Percentiles rank a stretch among this genome's conserved stretches.
Conservation (phyloP, 768 basidiomycete genomes). For the Mycena sanguinolenta region DNA sequence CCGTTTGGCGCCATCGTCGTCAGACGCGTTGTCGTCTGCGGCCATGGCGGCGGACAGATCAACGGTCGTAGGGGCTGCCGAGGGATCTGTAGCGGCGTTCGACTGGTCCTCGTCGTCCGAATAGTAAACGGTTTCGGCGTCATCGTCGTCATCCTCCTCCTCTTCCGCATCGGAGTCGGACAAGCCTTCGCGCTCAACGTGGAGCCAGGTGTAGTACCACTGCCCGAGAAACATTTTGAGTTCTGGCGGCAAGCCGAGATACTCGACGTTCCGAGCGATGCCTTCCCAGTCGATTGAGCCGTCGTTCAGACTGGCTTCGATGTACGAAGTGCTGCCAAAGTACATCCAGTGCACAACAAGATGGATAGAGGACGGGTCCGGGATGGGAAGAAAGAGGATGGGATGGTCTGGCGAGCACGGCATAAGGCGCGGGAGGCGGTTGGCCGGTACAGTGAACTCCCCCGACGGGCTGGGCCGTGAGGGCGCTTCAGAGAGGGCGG, state of each 20-base stretch:
- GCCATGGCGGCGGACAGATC: slow-evolving; percentile 44
- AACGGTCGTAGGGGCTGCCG: slow-evolving; percentile 38
- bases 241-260: slow-evolving; percentile 82
- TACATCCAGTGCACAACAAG: slow-evolving; percentile 86
- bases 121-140: slow-evolving; percentile 40
- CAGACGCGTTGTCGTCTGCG: slow-evolving; percentile 53
- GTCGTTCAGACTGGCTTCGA: slow-evolving; percentile 77
- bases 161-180: slow-evolving; percentile 42
- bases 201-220: slow-evolving; percentile 80
- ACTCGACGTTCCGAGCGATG: slow-evolving; percentile 92
- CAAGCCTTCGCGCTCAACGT: slow-evolving; percentile 49
- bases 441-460: slow-evolving; percentile 58
- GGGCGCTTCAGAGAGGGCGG: slow-evolving; percentile 42
- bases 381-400: slow-evolving; percentile 79
- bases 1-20: slow-evolving; percentile 52
- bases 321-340: slow-evolving; percentile 76
- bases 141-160: slow-evolving; percentile 50
- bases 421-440: slow-evolving; percentile 76
- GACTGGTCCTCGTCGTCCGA: slow-evolving; percentile 46
- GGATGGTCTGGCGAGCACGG: slow-evolving; percentile 77
- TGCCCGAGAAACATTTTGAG: slow-evolving; percentile 83
- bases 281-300: slow-evolving; percentile 87
- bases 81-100: slow-evolving; percentile 36
- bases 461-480: slow-evolving; percentile 42
- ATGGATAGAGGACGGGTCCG: slow-evolving; percentile 79